Base-by-base conservation (phyloP, 352 stramenopile species). In the Thraustochytrium sp. region DNA sequence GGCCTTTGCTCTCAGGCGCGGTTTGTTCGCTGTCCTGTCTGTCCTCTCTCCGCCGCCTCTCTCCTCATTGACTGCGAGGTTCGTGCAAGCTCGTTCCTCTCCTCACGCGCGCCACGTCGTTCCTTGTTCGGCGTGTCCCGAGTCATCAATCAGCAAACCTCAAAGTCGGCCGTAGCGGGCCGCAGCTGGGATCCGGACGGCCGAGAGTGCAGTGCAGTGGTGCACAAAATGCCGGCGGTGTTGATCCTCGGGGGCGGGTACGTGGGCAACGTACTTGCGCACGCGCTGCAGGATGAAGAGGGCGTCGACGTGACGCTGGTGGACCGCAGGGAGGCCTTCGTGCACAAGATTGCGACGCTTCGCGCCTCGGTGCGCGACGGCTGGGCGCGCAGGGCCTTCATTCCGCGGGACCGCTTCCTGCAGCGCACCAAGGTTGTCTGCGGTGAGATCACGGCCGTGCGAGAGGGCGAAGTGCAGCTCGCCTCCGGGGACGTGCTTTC, bases 301-400 rank as follows among this genome's bases (percentile, higher is more conserved):
- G 48, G n/a, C n/a, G 31, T 63, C 31, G 54, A 63, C 8, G 13
- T 82, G 0, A 82, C 55, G 8, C 38, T 82, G 55, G 40, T 82
- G 21, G 73, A 82, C 51, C 9, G 16, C 13, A 11, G 49, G 3
- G 36, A 72, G 31, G 18, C 5, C 23, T 48, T 37, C 16, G 48
- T 82, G 36, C 73, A 82, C 73, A 82, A 82, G 73, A 78, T 82
- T 26, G 59, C 5, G 4, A 8, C 29, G 11, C 73, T 82, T 77
- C 73, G 73, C 26, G 73, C 73, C 8, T 34, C 73, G 4, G 73
- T 78, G 8, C 9, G 31, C 3, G n/a, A 3, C 11, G 26, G 84
- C 13, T 82, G 59, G 51, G 9, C 11, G 9, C 63, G 34, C 44
- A 34, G 4, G 49, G 55, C 49, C 3, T 3, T 78, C 8, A 18